A percentile compares a stretch with the other conserved stretches of the same genome.
Evolutionary conservation across 805 yeast species (phyloP).

Genomic region (Lachancea waltii): DNA sequence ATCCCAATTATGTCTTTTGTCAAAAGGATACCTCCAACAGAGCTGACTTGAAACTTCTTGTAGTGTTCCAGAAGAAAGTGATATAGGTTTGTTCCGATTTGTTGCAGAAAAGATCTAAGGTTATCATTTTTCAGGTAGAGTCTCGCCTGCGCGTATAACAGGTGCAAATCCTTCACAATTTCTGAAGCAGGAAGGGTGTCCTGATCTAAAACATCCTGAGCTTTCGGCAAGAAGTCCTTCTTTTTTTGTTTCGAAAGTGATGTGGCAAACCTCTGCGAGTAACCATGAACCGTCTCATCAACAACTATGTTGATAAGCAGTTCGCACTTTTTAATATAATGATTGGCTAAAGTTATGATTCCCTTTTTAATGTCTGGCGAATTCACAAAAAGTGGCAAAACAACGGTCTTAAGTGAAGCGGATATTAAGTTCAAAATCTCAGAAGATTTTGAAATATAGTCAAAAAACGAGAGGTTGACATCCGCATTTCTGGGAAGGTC

Average conservation of each 20-base stretch:
- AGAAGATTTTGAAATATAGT: constrained; percentile 45
- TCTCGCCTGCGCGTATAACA: constrained; percentile 30
- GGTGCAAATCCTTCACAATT: constrained; percentile 45
- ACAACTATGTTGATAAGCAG: constrained; percentile 57
- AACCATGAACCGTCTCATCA: constrained; percentile 48
- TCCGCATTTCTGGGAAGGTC: constrained; percentile 24
- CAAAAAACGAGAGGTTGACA: constrained; percentile 43
- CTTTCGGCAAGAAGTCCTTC: constrained; percentile 55
- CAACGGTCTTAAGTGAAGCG: constrained; percentile 63
- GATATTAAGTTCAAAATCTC: constrained; percentile 62
- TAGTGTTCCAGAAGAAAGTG: constrained; percentile 61
- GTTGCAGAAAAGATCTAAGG: constrained; percentile 43
- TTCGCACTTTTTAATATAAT: constrained; percentile 55
- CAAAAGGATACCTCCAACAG: constrained; percentile 75
- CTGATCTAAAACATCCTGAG: constrained; percentile 42
- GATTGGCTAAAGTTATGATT: constrained; percentile 56
- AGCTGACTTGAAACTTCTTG: constrained; percentile 66
- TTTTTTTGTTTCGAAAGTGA: constrained; percentile 62
- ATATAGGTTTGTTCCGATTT: constrained; percentile 54
- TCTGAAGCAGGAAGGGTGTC: constrained; percentile 69
- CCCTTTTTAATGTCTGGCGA: constrained; percentile 50
- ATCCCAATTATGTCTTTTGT: constrained; percentile 79
- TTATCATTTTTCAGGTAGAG: constrained; percentile 41
- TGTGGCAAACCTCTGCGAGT: constrained; percentile 43
- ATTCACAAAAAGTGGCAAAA: constrained; percentile 66